Base-by-base conservation (phyloP, 768 basidiomycete genomes). In the Phylloporus sp. region DNA sequence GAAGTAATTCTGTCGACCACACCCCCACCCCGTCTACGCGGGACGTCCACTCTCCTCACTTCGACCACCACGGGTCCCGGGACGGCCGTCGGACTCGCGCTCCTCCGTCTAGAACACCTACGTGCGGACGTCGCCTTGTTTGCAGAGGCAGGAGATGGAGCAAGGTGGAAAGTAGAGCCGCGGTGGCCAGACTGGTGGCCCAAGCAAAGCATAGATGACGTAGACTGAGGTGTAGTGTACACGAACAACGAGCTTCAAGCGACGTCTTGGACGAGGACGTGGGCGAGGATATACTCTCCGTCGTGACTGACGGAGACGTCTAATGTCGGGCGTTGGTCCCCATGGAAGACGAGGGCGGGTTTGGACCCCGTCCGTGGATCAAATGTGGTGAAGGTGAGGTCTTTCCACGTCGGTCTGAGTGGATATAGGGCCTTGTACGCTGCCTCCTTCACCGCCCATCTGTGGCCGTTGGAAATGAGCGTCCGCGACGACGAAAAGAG, bases 351-450 rank as follows among this genome's bases (percentile, higher is more conserved):
- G 11, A 82, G 72, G 9, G 61, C 54, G 35, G 81, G 86, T 38
- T 71, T 67, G 42, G 77, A 63, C 13, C 48, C 53, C 24, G 58
- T 49, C 33, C 68, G 40, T 29, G 69, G 59, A 31, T 62, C 66
- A 37, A 66, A 64, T 13, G 64, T 49, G 41, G 48, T 59, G 42
- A 76, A 87, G 6, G 76, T 75, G 49, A 91, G 63, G 21, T 90
- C 79, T 58, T 88, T 86, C 90, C 90, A 92, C 7, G 77, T 79
- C 15, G 86, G 79, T 26, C 58, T 69, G 33, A 75, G 59, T 0
- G 89, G 89, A 60, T 80, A 89, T 48, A 90, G 59, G 0, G 90
- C 90, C 60, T 93, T 93, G 70, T 91, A 93, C 0, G 82, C 81
- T 0, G 90, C 86, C 65, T 93, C 90, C 56, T 93, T 93, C 17